phyloP scores from a whole-genome alignment of 192 early-diverging fungal genomes.

The Backusella parvicylindrica region DNA sequence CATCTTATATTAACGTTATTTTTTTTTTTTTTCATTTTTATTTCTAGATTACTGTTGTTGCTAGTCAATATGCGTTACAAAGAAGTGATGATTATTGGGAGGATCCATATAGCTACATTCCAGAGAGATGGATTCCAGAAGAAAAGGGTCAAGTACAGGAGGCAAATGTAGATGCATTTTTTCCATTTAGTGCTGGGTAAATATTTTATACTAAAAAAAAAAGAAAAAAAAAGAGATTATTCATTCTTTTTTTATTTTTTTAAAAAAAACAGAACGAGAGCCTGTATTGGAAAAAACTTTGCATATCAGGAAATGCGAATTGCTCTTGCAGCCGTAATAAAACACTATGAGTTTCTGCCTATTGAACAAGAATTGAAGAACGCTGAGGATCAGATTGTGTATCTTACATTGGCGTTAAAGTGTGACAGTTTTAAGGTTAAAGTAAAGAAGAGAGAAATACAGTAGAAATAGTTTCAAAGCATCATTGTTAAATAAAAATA shows the following conservation, averaged over 20 bases:
- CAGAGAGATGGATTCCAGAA: conserved; percentile 28
- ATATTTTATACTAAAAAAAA: no score
- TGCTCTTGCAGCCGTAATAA: conserved; percentile 39
- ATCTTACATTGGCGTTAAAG: conserved; percentile 14
- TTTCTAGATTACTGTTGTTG: conserved; percentile 4
- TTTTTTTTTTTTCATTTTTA: not conserved
- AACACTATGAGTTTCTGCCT: conserved; percentile 36
- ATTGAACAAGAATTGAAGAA: conserved; percentile 55
- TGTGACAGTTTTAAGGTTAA: conserved; percentile 13
- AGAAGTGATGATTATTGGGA: conserved; percentile 18
- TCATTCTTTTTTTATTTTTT: not conserved
- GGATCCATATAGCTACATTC: conserved; percentile 16
- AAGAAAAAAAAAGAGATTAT: no score
- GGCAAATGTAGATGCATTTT: conserved; percentile 40
- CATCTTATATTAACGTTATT: no score
- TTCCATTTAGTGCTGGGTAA: conserved; percentile 45
- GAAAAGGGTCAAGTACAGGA: not conserved
- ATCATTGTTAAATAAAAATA: not conserved
- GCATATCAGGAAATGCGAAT: conserved; percentile 49
- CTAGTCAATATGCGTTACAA: not conserved
- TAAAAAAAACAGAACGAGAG: conserved; percentile 22
- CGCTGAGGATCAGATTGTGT: conserved; percentile 47
- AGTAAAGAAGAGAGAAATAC: not conserved
- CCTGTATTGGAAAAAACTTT: conserved; percentile 51
- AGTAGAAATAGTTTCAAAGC: not conserved